Evolutionary conservation across 768 basidiomycete species (phyloP).

Genomic region (Lactarius vividus): DNA sequence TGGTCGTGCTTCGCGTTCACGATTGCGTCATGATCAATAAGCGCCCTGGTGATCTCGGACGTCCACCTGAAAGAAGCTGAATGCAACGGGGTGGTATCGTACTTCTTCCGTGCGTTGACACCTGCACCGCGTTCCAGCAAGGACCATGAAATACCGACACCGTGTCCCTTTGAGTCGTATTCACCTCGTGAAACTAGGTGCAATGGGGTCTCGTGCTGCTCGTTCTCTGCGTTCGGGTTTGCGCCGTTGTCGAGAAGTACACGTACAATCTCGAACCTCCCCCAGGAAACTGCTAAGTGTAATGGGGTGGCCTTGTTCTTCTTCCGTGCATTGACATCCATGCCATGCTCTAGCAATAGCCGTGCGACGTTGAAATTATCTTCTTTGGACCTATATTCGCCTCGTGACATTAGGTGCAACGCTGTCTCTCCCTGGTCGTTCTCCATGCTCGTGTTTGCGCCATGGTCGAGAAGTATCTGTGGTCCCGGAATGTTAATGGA

Average conservation of each 20-base stretch:
- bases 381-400: no score
- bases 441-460: neutral
- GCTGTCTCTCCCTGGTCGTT: neutral
- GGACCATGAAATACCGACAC: neutral
- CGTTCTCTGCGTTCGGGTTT: neutral
- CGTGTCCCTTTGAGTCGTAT: no score
- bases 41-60: neutral
- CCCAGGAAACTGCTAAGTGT: neutral
- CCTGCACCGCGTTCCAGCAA: neutral
- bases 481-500: no score
- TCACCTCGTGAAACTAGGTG: neutral
- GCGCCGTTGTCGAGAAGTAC: neutral
- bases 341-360: neutral
- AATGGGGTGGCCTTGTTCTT: neutral
- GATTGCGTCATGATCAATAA: neutral
- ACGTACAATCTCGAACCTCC: neutral
- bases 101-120: neutral
- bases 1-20: neutral
- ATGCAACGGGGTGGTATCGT: neutral
- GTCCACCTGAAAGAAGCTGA: no score
- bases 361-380: no score
- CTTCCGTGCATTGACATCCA: neutral
- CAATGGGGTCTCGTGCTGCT: neutral
- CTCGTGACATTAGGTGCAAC: neutral
- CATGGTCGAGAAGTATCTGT: neutral